These are phyloP conservation scores for Arthromyces matolae DNA, from an alignment of 768 basidiomycete genomes.

Conservation along the genomic window DNA sequence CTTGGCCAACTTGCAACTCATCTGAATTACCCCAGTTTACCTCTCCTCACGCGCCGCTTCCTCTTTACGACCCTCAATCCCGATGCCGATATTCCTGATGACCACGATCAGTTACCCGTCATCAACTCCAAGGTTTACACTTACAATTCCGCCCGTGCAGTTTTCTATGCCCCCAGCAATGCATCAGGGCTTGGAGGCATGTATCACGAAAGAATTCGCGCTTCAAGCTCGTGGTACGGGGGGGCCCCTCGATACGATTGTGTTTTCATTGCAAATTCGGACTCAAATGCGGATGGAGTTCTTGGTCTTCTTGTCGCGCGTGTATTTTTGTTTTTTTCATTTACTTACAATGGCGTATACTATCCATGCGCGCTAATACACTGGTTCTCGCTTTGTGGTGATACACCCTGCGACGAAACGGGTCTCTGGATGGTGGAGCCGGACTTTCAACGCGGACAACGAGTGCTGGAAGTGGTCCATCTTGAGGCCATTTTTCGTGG, in stretches of 20 bases:
- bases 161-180: constrained; percentile 25
- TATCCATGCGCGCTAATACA: too few species aligned
- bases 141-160: constrained; percentile 24
- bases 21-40: constrained; percentile 19
- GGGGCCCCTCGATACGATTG: too few species aligned
- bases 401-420: constrained; percentile 15
- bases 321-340: too few species aligned
- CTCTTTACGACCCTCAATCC: constrained; percentile 23
- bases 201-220: constrained; percentile 23
- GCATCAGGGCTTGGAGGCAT: constrained; percentile 20
- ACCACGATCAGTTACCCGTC: constrained; percentile 9
- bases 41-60: constrained; percentile 20
- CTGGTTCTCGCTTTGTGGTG: too few species aligned
- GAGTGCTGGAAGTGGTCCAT: not conserved
- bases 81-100: constrained; percentile 3
- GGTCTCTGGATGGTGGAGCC: constrained; percentile 28
- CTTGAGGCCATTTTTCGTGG: not conserved
- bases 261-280: constrained; percentile 22
- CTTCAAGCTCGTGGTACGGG: constrained; percentile 23
- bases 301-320: constrained; percentile 1
- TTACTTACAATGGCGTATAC: too few species aligned
- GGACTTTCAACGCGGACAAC: constrained; percentile 14
- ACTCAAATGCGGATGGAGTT: constrained; percentile 5
- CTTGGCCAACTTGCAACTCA: constrained; percentile 12
- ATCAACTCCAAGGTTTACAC: constrained; percentile 18